Evolutionary conservation across 352 stramenopile species (phyloP), one percentile per base, ranked within the genome.

Genomic region (Phytophthora pluvialis): DNA sequence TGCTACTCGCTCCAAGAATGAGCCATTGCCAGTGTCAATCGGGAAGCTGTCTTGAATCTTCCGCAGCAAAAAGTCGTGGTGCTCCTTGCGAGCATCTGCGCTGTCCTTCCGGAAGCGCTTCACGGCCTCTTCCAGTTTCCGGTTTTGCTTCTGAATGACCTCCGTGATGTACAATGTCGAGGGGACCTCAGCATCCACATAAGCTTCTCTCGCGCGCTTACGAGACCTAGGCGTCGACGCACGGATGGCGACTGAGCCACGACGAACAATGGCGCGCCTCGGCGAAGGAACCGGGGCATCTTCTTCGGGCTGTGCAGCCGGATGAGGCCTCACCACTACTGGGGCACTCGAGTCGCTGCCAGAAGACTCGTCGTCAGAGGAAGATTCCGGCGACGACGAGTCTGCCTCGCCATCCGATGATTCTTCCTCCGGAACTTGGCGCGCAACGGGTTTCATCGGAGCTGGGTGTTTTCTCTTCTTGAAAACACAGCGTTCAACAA

Each of bases 51-150:
- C 73, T 59, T 81, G 69, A 33, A 81, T 67, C 53, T 72, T 72
- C 33, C 46, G 47, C 25, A 78, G 18, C 44, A 81, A 57, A 29
- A 77, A 81, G 6, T 61, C 53, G 45, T 78, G 71, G 51, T 78
- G 71, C 36, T 76, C 60, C 44, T 76, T 71, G 21, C 73, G 73
- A 42, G 64, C 70, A 11, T 67, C 42, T 0, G 61, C 47, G 31
- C 73, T 72, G 32, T 81, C 73, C 48, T 77, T 75, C n/a, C 73
- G 69, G 45, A 81, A 81, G 5, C 69, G 70, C 53, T 81, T 75
- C 25, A 81, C 61, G 9, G 71, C 69, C 11, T 54, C 25, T 60
- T 81, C 73, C 25, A 81, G 43, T 38, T 73, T 69, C 3, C 29
- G 32, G 46, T 63, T 81, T 51, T 81, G 73, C 15, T 65, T 50